Base-by-base conservation (phyloP, 768 basidiomycete species). In the Amanita brunnescens region DNA sequence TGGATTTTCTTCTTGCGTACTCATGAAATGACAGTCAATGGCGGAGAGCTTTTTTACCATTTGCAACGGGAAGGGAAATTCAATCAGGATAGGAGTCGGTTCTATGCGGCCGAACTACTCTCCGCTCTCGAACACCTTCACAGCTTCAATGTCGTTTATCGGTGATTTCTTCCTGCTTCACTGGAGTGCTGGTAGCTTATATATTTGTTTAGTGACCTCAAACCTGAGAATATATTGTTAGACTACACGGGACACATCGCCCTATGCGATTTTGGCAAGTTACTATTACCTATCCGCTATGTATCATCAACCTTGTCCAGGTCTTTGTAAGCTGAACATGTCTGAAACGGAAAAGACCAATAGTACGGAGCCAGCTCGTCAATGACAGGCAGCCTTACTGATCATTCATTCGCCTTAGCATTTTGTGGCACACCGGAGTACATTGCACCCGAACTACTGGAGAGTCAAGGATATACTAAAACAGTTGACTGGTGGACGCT, bases 401-500 rank as follows among this genome's bases (percentile, higher is more conserved):
- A 29, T 32, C 32, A 55, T 54, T 32, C 32, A 55, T 54, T 38
- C 47, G 46, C 43, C 35, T 12, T 57, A 90, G 87, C 93, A 6
- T 99, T 99, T 76, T 99, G 95, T 62, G 95, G 95, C 6, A 99
- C 95, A 5, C 95, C 95, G 1, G 95, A 99, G 66, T 98, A 98
- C 68, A 98, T 98, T 60, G 93, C 94, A 6, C 95, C 95, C 0
- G 95, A 99, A 64, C 79, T 99, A 33, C 79, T 99, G 55, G 91
- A 94, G 64, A 96, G 89, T 55, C 88, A 91, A 61, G 95, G 96
- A 1, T 97, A 99, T 69, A 95, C 92, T 3, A 94, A 94, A 62
- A 96, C 95, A 0, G 96, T 99, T 13, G 95, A 99, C 62, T 99
- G 95, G 95, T 94, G 91, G 95, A 98, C 95, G 0, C 75, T 97